These are phyloP conservation scores for Candida peoriensis DNA, from an alignment of 805 yeast species.

Conservation along the genomic window DNA sequence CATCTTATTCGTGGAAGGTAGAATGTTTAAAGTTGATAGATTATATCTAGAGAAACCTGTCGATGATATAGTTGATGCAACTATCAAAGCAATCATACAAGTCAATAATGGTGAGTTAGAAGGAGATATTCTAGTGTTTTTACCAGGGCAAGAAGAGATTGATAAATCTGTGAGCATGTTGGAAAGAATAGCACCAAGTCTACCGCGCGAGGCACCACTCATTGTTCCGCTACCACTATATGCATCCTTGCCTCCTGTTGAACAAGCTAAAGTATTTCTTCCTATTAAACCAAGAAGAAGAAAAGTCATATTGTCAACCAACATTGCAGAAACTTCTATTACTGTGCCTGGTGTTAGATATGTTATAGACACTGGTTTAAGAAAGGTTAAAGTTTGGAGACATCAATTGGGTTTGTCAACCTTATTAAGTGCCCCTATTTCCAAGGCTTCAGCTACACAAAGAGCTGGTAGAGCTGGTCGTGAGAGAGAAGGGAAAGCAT, in stretches of 20 bases:
- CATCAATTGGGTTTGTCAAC: slow-evolving; percentile 92
- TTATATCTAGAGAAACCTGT: slow-evolving; percentile 57
- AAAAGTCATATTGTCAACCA: slow-evolving; percentile 87
- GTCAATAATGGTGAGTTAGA: slow-evolving; percentile 65
- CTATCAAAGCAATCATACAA: slow-evolving; percentile 70
- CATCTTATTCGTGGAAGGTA: slow-evolving; percentile 85
- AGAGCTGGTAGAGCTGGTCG: slow-evolving; percentile 99
- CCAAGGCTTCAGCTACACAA: slow-evolving; percentile 92
- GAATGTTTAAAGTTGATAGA: slow-evolving; percentile 78
- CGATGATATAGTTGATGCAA: slow-evolving; percentile 81
- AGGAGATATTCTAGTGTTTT: slow-evolving; percentile 83
- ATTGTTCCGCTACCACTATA: slow-evolving; percentile 80
- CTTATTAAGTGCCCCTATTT: slow-evolving; percentile 83
- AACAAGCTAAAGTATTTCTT: slow-evolving; percentile 77
- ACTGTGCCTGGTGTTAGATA: slow-evolving; percentile 93
- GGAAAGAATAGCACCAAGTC: slow-evolving; percentile 51
- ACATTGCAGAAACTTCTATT: slow-evolving; percentile 96
- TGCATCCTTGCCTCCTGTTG: slow-evolving; percentile 86
- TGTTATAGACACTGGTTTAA: slow-evolving; percentile 87
- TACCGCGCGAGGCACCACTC: slow-evolving; percentile 72
- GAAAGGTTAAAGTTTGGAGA: slow-evolving; percentile 94
- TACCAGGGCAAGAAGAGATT: slow-evolving; percentile 95
- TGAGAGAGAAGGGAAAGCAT: slow-evolving; percentile 89
- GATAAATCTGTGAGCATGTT: slow-evolving; percentile 72
- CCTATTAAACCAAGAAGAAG: slow-evolving; percentile 61